Evolutionary conservation across 176 grass and related monocot species (phyloP), one percentile per base, ranked within the genome.

Genomic region (Miscanthus lutarioriparius): DNA sequence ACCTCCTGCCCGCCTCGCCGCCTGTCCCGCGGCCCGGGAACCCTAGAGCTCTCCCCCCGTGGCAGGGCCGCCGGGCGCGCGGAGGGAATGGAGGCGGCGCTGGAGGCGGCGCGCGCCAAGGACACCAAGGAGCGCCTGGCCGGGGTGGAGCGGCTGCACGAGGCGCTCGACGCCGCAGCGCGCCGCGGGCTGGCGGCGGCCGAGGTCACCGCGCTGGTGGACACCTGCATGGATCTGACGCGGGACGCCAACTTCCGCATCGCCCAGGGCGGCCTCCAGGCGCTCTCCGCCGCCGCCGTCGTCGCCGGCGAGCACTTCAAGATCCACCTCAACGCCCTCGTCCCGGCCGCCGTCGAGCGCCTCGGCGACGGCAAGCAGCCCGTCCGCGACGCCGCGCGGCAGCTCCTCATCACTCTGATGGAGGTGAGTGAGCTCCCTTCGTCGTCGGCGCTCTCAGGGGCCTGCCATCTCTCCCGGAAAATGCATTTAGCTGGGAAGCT

Each of bases 351-450:
- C 68, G 96, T 98, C 4, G 93, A 98, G 86, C 83, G 93, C 3
- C 91, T 98, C 48, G 96, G 93, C 0, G 96, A 98, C 48, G 93
- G 93, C 13, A 98, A 98, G 79, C 96, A 98, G 80, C 96, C 96
- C 23, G 96, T 95, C 2, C 85, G 96, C 33, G 93, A 95, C 48
- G 93, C 93, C 10, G 93, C 93, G 7, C 80, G 93, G 0, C 93
- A 95, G 84, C 89, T 98, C 33, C 84, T 95, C 76, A 70, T 95
- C 62, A 98, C 96, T 27, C 93, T 98, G 3, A 98, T 98, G 93
- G 96, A 93, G 96, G 96, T 86, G 44, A 45, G 43, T 45, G n/a
- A 25, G 56, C n/a, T 27, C 25, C 49, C 27, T 80, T 82, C 13
- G 9, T 22, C 11, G 33, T 22, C 11, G 25, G 63, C 12, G 19